Base-by-base conservation (phyloP, 1,284 basidiomycete genomes). In the Caloboletus firmus region DNA sequence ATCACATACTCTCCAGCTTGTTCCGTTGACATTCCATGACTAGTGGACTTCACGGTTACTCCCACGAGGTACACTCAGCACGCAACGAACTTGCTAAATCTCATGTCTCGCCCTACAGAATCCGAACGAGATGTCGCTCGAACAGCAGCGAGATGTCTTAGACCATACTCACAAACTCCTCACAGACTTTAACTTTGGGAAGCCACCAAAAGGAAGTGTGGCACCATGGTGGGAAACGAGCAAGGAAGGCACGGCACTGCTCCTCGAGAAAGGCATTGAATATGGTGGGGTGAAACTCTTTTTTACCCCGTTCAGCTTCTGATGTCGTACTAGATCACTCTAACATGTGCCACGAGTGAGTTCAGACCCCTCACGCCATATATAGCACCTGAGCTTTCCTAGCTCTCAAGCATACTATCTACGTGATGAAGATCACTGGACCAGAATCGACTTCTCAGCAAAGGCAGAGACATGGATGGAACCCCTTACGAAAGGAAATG, bases 161-260 rank as follows among this genome's bases (percentile, higher is more conserved):
- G 81, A 89, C 52, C 76, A 87, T 62, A 91, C 88, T 0, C 80
- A 79, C 68, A 72, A 81, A 15, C 75, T 87, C 31, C 72, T 91
- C 48, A 89, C 87, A 5, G 74, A 80, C 7, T 91, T 92, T 67
- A 86, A 84, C 64, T 75, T 83, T 52, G 83, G 82, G n/a, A 73
- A 82, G 24, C 77, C 85, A 17, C 89, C 89, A 1, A 81, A 82
- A 64, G 83, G 84, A 15, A 76, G 76, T 52, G 85, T 90, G 34
- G 87, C 87, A 10, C 86, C 88, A 0, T 91, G 87, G 87, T 92
- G 88, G 87, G 89, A 92, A 67, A 83, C 81, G 2, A 85, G 81
- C 71, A 81, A 80, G 55, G 87, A 89, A 67, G 83, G 83, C 1
- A 83, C 81, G 0, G 72, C 82, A n/a, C 74, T 91, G 28, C 72